These are phyloP conservation scores for Phaeosphaeriaceae sp. DNA, from an alignment of 2,329 filamentous ascomycete species.

Conservation along the genomic window DNA sequence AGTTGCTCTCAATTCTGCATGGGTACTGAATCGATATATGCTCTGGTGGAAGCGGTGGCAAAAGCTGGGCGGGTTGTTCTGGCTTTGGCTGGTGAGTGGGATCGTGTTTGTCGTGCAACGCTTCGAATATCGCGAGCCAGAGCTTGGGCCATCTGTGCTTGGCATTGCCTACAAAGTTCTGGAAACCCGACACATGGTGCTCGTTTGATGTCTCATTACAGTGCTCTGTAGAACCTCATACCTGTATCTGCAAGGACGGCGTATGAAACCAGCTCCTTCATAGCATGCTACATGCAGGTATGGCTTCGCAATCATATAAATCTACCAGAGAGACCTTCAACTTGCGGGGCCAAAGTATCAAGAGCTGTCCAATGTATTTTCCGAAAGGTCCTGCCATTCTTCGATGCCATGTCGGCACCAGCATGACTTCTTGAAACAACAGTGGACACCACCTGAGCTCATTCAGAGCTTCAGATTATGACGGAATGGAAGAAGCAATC, in stretches of 20 bases:
- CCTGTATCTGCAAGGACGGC: too few relatives aligned
- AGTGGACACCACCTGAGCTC: not conserved
- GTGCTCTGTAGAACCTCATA: too few relatives aligned
- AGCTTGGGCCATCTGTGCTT: constrained; percentile 2
- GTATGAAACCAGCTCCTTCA: too few relatives aligned
- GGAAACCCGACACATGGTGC: too few relatives aligned
- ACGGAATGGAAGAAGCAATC: too few relatives aligned
- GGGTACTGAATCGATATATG: not conserved
- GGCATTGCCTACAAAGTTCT: not conserved
- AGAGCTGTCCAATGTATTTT: too few relatives aligned
- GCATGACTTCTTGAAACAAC: not conserved
- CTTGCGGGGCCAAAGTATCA: too few relatives aligned
- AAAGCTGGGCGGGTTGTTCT: not conserved
- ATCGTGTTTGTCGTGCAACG: not conserved
- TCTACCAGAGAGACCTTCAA: too few relatives aligned
- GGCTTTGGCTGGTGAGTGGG: not conserved
- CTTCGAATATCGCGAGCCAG: not conserved
- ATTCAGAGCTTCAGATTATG: not conserved
- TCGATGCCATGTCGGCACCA: not conserved
- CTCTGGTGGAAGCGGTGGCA: not conserved
- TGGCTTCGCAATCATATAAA: not conserved
- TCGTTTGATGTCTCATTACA: too few relatives aligned
- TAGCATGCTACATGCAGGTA: not conserved
- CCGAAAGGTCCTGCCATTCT: not conserved
- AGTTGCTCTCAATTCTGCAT: not conserved